Evolutionary conservation across 148 eudicot species (phyloP).

Genomic region (Linanthus parryae): DNA sequence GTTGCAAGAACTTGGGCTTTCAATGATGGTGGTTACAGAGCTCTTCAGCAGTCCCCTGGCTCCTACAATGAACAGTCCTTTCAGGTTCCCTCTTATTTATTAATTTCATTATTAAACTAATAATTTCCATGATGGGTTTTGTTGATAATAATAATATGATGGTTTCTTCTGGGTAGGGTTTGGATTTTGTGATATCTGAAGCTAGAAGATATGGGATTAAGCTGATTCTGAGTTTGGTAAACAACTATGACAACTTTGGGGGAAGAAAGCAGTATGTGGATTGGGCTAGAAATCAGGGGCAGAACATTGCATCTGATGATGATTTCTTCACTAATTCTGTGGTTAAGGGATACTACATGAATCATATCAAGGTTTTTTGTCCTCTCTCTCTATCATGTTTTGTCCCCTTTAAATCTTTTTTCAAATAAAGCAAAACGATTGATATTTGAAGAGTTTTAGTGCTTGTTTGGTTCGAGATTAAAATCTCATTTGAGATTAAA

Average conservation of each 20-base stretch:
- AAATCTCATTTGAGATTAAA: not conserved
- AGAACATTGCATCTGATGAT: slow-evolving; percentile 42
- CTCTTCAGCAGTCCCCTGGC: slow-evolving; percentile 65
- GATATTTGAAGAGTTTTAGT: too few species aligned
- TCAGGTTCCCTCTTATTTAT: slow-evolving; percentile 23
- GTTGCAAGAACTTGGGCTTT: slow-evolving; percentile 75
- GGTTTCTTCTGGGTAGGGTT: slow-evolving; percentile 27
- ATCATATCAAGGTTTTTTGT: slow-evolving; percentile 48
- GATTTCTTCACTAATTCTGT: slow-evolving; percentile 53
- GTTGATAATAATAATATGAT: too few species aligned
- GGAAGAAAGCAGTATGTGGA: slow-evolving; percentile 63
- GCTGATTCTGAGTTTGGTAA: slow-evolving; percentile 46
- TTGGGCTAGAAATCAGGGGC: slow-evolving; percentile 62
- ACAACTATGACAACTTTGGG: slow-evolving; percentile 49
- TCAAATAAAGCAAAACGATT: too few species aligned
- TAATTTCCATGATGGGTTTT: not conserved
- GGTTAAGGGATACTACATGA: slow-evolving; percentile 50
- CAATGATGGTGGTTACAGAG: slow-evolving; percentile 45
- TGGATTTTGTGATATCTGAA: slow-evolving; percentile 67
- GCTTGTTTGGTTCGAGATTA: not conserved
- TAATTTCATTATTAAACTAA: not conserved
- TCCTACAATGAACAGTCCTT: slow-evolving; percentile 58
- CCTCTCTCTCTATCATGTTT: too few species aligned
- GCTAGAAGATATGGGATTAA: slow-evolving; percentile 56
- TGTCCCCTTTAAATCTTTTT: too few species aligned